Evolutionary conservation across 2,329 filamentous ascomycete species (phyloP), one percentile per base, ranked within the genome.

Genomic region (Aspergillus pseudoterreus): DNA sequence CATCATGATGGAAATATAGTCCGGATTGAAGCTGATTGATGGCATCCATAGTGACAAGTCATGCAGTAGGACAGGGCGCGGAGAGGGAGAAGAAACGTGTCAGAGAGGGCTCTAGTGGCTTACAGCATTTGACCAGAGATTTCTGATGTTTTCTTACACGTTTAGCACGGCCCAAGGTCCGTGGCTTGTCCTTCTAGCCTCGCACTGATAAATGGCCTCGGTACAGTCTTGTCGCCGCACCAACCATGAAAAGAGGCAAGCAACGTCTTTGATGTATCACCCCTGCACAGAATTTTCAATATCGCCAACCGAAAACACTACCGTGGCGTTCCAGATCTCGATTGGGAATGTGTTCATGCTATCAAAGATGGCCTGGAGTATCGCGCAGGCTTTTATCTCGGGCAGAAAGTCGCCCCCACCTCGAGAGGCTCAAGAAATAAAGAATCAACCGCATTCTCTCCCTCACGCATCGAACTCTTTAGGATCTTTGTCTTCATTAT

Each of bases 271-370:
- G 22, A 24, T 24, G 22, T 1, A 6, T 24, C 22, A 24, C 22
- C 6, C 2, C 22, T 8, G 5, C 22, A 27, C 24, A 22, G 21
- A 3, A 27, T 27, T 27, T 8, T 6, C 9, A 27, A 27, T 14
- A 9, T n/a, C 6, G 8, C 6, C 19, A 24, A 22, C 42, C 4
- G 21, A 6, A 22, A 22, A 22, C 21, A 22, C 21, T 22, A 9
- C n/a, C 43, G 33, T 45, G 43, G 43, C n/a, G n/a, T 45, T 45
- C 43, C 22, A 45, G 24, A n/a, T 45, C 14, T 45, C 43, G 24
- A 32, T 45, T 9, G 43, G 43, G 14, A 14, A 33, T 45, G 21
- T 33, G 10, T 15, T 32, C 8, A 17, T 6, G 22, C 24, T 45
- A 12, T 45, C 43, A 6, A 32, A 30, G 12, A 21, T 45, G 19